These are phyloP conservation scores for Pichia sp. DNA, from an alignment of 1,139 yeast species.

Conservation along the genomic window DNA sequence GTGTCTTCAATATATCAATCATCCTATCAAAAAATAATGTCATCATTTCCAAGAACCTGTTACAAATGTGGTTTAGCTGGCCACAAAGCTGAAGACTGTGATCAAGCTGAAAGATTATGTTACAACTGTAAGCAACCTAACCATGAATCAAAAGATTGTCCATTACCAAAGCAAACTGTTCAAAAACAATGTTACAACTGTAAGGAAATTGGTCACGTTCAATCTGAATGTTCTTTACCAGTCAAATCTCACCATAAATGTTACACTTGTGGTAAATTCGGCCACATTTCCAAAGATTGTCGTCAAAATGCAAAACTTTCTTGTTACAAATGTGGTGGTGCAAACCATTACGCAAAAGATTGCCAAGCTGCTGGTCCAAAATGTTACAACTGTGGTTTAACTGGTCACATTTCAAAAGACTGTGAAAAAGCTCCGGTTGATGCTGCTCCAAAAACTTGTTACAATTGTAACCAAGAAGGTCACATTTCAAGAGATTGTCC, in stretches of 20 bases:
- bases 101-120: slow-evolving; percentile 77
- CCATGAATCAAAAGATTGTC: slow-evolving; percentile 83
- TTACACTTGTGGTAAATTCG: slow-evolving; percentile 81
- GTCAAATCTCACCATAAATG: slow-evolving; percentile 45
- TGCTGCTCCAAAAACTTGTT: slow-evolving; percentile 50
- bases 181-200: slow-evolving; percentile 84
- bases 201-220: slow-evolving; percentile 66
- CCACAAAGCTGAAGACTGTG: slow-evolving; percentile 84
- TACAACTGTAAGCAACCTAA: slow-evolving; percentile 92
- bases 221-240: slow-evolving; percentile 58
- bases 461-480: slow-evolving; percentile 84
- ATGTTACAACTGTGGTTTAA: slow-evolving; percentile 89
- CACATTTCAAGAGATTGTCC: slow-evolving; percentile 49
- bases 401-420: slow-evolving; percentile 84
- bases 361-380: slow-evolving; percentile 73
- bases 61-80: slow-evolving; percentile 92
- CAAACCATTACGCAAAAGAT: slow-evolving; percentile 89
- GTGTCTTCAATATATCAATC: neutral
- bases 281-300: slow-evolving; percentile 80
- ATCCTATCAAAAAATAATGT: slow-evolving; percentile 33
- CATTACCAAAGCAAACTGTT: slow-evolving; percentile 77
- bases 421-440: slow-evolving; percentile 44
- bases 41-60: slow-evolving; percentile 72
- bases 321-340: slow-evolving; percentile 90
- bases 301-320: slow-evolving; percentile 31